Evolutionary conservation across 1,284 basidiomycete species (phyloP), one percentile per base, ranked within the genome.

Genomic region (Papiliotrema fonsecae): DNA sequence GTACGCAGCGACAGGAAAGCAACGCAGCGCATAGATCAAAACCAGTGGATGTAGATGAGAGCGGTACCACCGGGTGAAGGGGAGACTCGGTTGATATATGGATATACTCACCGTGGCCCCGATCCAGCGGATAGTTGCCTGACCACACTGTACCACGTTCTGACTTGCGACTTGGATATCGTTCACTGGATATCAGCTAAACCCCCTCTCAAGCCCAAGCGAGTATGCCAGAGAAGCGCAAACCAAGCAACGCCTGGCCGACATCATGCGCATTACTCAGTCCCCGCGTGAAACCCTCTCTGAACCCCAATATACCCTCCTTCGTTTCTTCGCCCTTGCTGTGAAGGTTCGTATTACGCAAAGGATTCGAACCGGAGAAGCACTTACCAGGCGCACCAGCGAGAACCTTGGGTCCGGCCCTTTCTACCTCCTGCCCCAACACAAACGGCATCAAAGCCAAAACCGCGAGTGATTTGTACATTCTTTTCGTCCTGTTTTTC

Each of bases 101-200:
- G 31, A 24, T 7, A 30, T n/a, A 60, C 68, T 58, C 45, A 70
- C 69, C 35, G 34, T 50, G 10, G 62, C 57, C 16, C 67, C 67
- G 6, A 56, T 56, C 71, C 71, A 73, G 13, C 55, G 55, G 41
- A 73, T 61, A 21, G 58, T 64, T 6, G 67, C 65, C 38, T 58
- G 26, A 19, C 49, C 58, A 45, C 71, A 73, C 48, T 72, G 67
- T 4, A 56, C 55, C 34, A 73, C 63, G 40, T 63, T 59, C 37
- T 54, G 49, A 3, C 62, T 60, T 4, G 38, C 30, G 28, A 73
- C 64, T 11, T 53, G 58, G 37, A 73, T 68, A 45, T 66, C 61
- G 53, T 60, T 63, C 35, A 65, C 61, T 64, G 51, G 11, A 11
- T 5, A 30, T 35, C 37, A 45, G 19, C 22, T 14, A 47, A n/a